Evolutionary conservation across 176 grass and related monocot species (phyloP).

Genomic region (Bromus sterilis): DNA sequence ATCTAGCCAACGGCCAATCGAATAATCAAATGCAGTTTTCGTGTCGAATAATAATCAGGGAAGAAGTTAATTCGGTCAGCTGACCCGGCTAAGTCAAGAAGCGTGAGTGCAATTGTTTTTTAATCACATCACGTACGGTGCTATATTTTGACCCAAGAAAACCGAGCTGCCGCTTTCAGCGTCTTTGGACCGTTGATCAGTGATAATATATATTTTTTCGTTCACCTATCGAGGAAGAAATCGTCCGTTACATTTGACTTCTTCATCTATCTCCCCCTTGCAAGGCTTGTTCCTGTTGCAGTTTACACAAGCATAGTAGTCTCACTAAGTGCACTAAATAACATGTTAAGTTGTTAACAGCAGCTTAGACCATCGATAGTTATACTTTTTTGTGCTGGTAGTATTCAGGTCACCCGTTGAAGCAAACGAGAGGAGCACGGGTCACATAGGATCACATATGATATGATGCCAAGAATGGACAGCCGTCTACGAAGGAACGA

Average conservation of each 20-base stretch:
- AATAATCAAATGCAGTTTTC: neutral
- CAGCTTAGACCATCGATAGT: neutral
- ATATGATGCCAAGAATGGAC: neutral
- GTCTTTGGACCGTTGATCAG: neutral
- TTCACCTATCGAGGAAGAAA: neutral
- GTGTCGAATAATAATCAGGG: neutral
- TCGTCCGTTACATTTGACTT: neutral
- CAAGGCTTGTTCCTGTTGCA: neutral
- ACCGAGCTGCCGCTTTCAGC: too few species aligned
- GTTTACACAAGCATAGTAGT: neutral
- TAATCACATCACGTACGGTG: neutral
- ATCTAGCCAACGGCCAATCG: neutral
- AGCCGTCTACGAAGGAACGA: neutral
- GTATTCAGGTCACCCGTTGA: neutral
- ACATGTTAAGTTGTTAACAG: neutral
- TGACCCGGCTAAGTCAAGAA: conserved; percentile 20
- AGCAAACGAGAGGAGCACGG: neutral
- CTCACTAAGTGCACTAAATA: neutral
- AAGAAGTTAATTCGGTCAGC: neutral
- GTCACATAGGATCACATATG: too few species aligned
- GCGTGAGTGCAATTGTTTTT: neutral
- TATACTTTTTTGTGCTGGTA: neutral
- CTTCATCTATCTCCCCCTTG: neutral
- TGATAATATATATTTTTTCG: neutral
- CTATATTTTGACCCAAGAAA: conserved; percentile 16